Percentiles rank a stretch among this genome's conserved stretches.
Evolutionary conservation across 2,329 filamentous ascomycete genomes (phyloP).

Genomic region (Kalmusia sp.): DNA sequence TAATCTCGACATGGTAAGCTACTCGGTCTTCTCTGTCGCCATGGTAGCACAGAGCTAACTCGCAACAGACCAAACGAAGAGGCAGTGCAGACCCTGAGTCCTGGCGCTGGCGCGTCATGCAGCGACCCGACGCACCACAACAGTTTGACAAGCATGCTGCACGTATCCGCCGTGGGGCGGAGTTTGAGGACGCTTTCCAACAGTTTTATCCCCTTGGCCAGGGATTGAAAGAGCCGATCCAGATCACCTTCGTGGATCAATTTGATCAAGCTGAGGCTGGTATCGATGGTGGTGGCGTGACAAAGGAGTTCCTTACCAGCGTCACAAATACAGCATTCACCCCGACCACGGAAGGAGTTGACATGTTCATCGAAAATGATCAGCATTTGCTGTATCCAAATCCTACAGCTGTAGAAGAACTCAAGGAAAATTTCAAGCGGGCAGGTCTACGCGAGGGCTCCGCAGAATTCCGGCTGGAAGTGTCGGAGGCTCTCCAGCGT

Average conservation of each 20-base stretch:
- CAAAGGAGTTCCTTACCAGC: conserved; percentile 93
- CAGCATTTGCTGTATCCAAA: conserved; percentile 90
- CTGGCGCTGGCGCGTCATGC: conserved; percentile 69
- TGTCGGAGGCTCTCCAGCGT: conserved; percentile 70
- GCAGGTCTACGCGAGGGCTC: conserved; percentile 61
- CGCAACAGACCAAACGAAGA: conserved; percentile 62
- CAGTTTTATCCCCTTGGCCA: conserved; percentile 84
- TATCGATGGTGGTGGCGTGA: conserved; percentile 96
- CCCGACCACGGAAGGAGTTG: conserved; percentile 54
- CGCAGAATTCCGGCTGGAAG: conserved; percentile 62
- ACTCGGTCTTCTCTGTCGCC: background rate
- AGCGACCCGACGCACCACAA: conserved; percentile 38
- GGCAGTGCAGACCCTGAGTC: conserved; percentile 75
- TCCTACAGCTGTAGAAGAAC: conserved; percentile 75
- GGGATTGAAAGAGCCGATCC: conserved; percentile 89
- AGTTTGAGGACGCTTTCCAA: conserved; percentile 86
- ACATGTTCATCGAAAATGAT: conserved; percentile 82
- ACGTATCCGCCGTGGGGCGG: conserved; percentile 75
- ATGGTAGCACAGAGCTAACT: conserved; percentile 14
- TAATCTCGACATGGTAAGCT: conserved; percentile 71
- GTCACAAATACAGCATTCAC: conserved; percentile 86
- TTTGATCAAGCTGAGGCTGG: conserved; percentile 88
- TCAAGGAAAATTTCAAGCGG: conserved; percentile 64
- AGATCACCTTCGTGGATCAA: conserved; percentile 94
- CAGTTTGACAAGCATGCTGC: conserved; percentile 68